A percentile compares a stretch with the other conserved stretches of the same genome.
These are phyloP conservation scores for Ophiostoma sp. DNA, from an alignment of 2,329 filamentous ascomycete species.

Conservation along the genomic window DNA sequence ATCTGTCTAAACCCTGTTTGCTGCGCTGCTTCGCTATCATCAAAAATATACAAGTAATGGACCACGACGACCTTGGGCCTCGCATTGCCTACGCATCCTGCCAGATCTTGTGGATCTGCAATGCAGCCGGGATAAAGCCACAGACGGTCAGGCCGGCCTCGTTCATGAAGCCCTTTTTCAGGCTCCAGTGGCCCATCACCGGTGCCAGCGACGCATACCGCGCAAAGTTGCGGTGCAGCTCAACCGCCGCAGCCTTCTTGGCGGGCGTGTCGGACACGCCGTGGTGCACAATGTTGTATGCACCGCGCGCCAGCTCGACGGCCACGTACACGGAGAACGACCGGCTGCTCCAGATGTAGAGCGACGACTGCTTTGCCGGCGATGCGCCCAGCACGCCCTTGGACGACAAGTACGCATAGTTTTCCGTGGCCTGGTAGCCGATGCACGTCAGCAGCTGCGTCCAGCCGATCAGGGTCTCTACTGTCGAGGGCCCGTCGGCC, in stretches of 20 bases:
- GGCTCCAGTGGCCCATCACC: conserved; percentile 76
- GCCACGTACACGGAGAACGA: conserved; percentile 76
- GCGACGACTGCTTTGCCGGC: conserved; percentile 51
- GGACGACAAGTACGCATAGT: conserved; percentile 67
- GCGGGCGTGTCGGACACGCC: conserved; percentile 35
- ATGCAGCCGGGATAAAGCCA: conserved; percentile 41
- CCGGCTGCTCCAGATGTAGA: conserved; percentile 67
- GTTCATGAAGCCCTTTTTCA: conserved; percentile 53
- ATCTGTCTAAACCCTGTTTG: no score
- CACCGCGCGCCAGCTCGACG: conserved; percentile 65
- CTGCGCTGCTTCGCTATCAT: background rate
- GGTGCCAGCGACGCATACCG: conserved; percentile 73
- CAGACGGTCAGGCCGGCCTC: conserved; percentile 40
- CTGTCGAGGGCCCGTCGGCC: conserved; percentile 39
- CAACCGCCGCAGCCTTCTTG: conserved; percentile 42
- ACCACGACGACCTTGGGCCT: no score
- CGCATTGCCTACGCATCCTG: conserved; percentile 14
- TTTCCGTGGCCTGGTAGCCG: conserved; percentile 75
- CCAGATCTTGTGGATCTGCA: conserved; percentile 45
- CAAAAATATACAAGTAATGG: background rate
- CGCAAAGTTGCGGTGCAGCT: conserved; percentile 62
- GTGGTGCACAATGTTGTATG: conserved; percentile 37
- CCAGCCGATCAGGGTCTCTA: conserved; percentile 52
- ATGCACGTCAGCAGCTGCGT: conserved; percentile 63
- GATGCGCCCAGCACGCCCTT: conserved; percentile 63